Base-by-base conservation (phyloP, 805 yeast genomes). In the Monosporozyma aerobia region DNA sequence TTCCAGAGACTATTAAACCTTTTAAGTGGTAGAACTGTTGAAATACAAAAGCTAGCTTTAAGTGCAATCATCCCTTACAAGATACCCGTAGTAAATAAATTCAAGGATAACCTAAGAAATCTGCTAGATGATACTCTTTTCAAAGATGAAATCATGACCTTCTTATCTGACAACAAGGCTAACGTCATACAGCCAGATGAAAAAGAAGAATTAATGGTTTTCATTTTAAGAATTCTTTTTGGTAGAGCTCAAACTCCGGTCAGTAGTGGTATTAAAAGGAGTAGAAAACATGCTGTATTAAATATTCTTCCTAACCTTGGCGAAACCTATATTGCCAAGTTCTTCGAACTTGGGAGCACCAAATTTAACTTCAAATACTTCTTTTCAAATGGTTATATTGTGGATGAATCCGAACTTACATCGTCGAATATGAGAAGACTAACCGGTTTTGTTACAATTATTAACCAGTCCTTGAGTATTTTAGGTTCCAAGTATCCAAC, bases 41-140 rank as follows among this genome's bases (percentile, higher is more conserved):
- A 78, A 7, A 75, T 84, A 0, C 97, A 92, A 68, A 81, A 80
- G 56, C 67, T 81, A 33, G 94, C 97, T 0, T 72, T 94, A 47
- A 77, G 79, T 47, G 83, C 85, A 43, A 62, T 94, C 5, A 68
- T 89, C 39, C 80, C 85, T 41, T 85, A 78, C 74, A 81, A 82
- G 57, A 73, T 77, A 48, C 75, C 78, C 1, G 73, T 73, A 3
- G 69, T 88, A 35, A 77, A 76, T 51, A 85, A 83, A 63, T 92
- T 89, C 63, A 74, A 77, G 53, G 96, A 85, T 55, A 83, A 84
- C 58, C 71, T 94, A 59, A 77, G 71, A 47, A 90, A 85, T 56
- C 68, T 94, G 53, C 71, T 92, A 16, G 97, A 92, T 65, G 95
- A 89, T 55, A 79, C 87, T 2, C 72, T 84, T 16, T 90, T 89